Evolutionary conservation across 768 basidiomycete genomes (phyloP).

Genomic region (Coprinellus aureogranulatus): DNA sequence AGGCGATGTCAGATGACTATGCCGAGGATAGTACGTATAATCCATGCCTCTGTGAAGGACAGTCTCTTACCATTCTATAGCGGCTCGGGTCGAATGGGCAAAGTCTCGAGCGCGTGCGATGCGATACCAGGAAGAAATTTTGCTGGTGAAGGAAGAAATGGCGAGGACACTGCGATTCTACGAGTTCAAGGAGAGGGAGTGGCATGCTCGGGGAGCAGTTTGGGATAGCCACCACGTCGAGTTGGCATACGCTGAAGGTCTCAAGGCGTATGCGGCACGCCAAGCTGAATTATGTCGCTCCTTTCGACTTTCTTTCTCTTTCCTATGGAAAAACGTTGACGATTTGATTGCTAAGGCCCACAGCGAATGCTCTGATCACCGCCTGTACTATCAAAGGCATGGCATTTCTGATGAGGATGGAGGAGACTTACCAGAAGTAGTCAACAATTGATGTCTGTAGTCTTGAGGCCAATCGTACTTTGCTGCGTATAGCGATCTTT

Average conservation of each 20-base stretch:
- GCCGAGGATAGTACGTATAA: background rate
- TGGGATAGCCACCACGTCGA: background rate
- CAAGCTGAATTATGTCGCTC: too few relatives aligned
- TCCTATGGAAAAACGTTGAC: too few relatives aligned
- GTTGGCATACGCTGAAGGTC: slow-evolving; percentile 5
- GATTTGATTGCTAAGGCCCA: too few relatives aligned
- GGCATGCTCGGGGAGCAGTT: background rate
- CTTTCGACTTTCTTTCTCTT: too few relatives aligned
- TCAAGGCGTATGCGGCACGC: slow-evolving; percentile 6
- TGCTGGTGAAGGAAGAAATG: slow-evolving; percentile 17
- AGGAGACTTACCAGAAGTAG: too few relatives aligned
- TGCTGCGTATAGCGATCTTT: too few relatives aligned
- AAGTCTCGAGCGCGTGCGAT: background rate
- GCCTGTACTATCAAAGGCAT: too few relatives aligned
- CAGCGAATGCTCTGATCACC: too few relatives aligned
- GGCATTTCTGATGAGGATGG: too few relatives aligned
- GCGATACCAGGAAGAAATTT: slow-evolving; percentile 11
- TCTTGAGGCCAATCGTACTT: too few relatives aligned
- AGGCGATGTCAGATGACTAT: slow-evolving; percentile 8
- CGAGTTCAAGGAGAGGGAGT: slow-evolving; percentile 11
- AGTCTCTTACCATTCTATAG: background rate
- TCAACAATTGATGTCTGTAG: too few relatives aligned
- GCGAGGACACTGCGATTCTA: slow-evolving; percentile 4
- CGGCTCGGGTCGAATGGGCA: background rate
- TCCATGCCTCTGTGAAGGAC: background rate